Conservation (phyloP, 345 rosid genomes). For the Gossypium turneri region DNA sequence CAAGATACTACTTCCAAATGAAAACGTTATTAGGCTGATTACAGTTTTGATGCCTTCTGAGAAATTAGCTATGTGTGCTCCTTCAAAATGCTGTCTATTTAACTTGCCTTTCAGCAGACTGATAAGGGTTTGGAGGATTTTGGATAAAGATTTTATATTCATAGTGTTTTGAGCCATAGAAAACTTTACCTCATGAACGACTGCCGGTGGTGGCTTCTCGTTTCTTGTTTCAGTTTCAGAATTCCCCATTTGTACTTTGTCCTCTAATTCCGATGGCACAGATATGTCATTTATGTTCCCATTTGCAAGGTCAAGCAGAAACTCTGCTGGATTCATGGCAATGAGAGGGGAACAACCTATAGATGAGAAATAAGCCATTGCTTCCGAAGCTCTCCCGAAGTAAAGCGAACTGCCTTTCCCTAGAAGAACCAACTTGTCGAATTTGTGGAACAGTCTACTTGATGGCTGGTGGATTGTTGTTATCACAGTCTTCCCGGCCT, state of each 20-base stretch:
- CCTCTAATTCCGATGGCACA: constrained; percentile 87
- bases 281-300: constrained; percentile 83
- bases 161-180: not conserved
- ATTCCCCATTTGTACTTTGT: constrained; percentile 72
- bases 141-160: not conserved
- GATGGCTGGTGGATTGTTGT: constrained; percentile 99
- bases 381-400: constrained; percentile 92
- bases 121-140: not conserved
- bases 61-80: not conserved
- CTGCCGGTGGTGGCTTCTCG: constrained; percentile 69
- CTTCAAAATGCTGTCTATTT: not conserved
- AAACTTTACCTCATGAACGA: constrained; percentile 66
- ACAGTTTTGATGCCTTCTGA: constrained; percentile 15
- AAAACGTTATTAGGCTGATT: constrained; percentile 8
- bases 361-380: constrained; percentile 67
- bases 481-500: constrained; percentile 90
- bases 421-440: constrained; percentile 81
- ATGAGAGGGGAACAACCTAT: constrained; percentile 90
- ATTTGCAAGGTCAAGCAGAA: constrained; percentile 91
- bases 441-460: constrained; percentile 89
- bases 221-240: constrained; percentile 41
- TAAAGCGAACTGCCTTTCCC: constrained; percentile 93
- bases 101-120: not conserved
- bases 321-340: constrained; percentile 96
- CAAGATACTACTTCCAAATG: constrained; percentile 59